These are phyloP conservation scores for Fraxinus excelsior DNA, from an alignment of 257 asterid genomes.

Conservation along the genomic window DNA sequence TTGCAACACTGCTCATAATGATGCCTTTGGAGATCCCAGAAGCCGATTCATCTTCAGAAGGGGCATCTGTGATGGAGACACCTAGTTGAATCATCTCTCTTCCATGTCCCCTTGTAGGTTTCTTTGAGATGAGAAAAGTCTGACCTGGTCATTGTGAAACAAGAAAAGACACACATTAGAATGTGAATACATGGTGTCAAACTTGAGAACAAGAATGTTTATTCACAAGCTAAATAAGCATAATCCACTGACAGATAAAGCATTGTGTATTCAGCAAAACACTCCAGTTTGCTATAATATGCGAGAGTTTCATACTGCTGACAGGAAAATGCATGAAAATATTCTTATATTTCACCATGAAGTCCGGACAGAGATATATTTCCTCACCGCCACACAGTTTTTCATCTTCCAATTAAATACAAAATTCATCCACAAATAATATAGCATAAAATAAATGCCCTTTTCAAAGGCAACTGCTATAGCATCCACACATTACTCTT, in stretches of 20 bases:
- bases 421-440: too few species aligned
- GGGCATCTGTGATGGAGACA: constrained; percentile 60
- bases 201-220: constrained; percentile 12
- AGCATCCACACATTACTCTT: too few species aligned
- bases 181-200: constrained; percentile 18
- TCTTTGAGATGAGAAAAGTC: constrained; percentile 61
- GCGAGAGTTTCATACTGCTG: constrained; percentile 3
- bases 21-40: constrained; percentile 65
- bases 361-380: too few species aligned
- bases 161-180: constrained; percentile 24
- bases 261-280: constrained; percentile 7
- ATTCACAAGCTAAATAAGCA: background rate
- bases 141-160: constrained; percentile 59
- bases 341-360: too few species aligned
- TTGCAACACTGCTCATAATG: constrained; percentile 23
- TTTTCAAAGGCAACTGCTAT: too few species aligned
- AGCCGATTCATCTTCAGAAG: constrained; percentile 59
- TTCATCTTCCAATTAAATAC: too few species aligned
- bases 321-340: background rate
- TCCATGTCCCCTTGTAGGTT: constrained; percentile 89
- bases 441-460: background rate
- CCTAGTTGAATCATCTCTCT: constrained; percentile 92
- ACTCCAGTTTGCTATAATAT: constrained; percentile 1
- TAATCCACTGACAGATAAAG: constrained; percentile 16
- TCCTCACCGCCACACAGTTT: too few species aligned